Evolutionary conservation across 805 yeast genomes (phyloP), one percentile per base, ranked within the genome.

Genomic region (Hanseniaspora lachancei): DNA sequence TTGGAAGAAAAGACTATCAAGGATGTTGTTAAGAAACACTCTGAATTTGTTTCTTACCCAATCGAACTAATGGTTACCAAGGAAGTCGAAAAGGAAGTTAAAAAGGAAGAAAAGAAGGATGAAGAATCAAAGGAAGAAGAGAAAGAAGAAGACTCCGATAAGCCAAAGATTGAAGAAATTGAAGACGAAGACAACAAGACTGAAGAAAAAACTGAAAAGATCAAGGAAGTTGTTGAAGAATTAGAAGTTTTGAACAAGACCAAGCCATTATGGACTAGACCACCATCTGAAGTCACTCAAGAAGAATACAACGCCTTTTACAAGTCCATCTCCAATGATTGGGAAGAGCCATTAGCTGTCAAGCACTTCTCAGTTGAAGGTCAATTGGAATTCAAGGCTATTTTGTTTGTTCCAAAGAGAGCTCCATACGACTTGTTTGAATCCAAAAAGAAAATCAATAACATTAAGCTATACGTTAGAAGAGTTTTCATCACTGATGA

Each of bases 291-390:
- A 62, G 95, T 93, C 64, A 81, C 96, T 62, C 89, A 88, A 79
- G 98, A 93, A 63, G 99, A 93, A 77, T 93, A 93, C 81, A 91
- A 93, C 68, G 95, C 97, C 58, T 93, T 93, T 86, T 93, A 93
- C 86, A 93, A 93, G 80, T 89, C 97, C 52, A 93, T 93, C 70
- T 89, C 98, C 57, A 93, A 93, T 76, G 99, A 93, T 76, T 93
- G 98, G 98, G 98, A 93, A 79, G 98, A 93, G 72, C 99, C 96
- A 76, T 82, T 93, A 72, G 97, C 97, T 64, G 97, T 93, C 64
- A 93, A 93, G 82, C 99, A 93, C 78, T 93, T 93, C 81, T 87
- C 96, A 53, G 99, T 93, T 69, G 99, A 93, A 79, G 99, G 99
- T 80, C 98, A 93, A 80, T 82, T 93, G 68, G 99, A 93, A 79